These are phyloP conservation scores for Erodium maritimum DNA, from an alignment of 345 rosid species.

Conservation along the genomic window DNA sequence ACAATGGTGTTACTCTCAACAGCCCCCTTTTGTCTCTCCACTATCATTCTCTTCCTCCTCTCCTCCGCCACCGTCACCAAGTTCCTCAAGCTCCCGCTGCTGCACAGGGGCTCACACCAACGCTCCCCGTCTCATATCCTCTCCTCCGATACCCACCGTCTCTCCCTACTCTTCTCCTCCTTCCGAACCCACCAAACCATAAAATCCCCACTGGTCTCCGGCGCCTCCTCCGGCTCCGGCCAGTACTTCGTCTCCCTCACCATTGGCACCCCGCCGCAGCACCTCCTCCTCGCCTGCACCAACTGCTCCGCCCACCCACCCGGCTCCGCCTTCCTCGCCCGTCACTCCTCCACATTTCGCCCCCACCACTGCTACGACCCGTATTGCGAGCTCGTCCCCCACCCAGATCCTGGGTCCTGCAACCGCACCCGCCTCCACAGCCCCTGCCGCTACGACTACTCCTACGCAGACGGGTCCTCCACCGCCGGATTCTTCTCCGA, in stretches of 20 bases:
- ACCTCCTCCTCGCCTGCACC: constrained; percentile 52
- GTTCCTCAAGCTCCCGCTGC: constrained; percentile 52
- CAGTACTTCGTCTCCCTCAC: constrained; percentile 71
- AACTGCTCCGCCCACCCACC: constrained; percentile 40
- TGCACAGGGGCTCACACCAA: constrained; percentile 28
- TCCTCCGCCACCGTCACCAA: constrained; percentile 17
- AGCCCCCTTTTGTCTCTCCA: constrained; percentile 6
- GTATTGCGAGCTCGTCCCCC: constrained; percentile 41
- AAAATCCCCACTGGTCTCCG: constrained; percentile 58
- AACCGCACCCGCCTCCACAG: constrained; percentile 54
- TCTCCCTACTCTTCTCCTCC: constrained; percentile 30
- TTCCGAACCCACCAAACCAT: constrained; percentile 15
- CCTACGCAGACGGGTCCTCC: constrained; percentile 58
- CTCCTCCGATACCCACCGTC: constrained; percentile 34
- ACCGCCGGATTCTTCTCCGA: constrained; percentile 59
- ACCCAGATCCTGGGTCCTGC: constrained; percentile 37
- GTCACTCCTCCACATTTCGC: constrained; percentile 63
- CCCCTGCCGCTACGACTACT: constrained; percentile 65
- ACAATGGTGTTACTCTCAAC: constrained; percentile 9
- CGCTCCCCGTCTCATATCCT: constrained; percentile 35
- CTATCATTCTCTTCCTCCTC: no score
- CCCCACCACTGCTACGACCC: constrained; percentile 60
- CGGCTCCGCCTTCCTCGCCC: constrained; percentile 56
- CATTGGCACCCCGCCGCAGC: constrained; percentile 72
- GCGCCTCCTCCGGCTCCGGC: constrained; percentile 68